phyloP scores from a whole-genome alignment of 2,329 filamentous ascomycete species.

The Nemania serpens region DNA sequence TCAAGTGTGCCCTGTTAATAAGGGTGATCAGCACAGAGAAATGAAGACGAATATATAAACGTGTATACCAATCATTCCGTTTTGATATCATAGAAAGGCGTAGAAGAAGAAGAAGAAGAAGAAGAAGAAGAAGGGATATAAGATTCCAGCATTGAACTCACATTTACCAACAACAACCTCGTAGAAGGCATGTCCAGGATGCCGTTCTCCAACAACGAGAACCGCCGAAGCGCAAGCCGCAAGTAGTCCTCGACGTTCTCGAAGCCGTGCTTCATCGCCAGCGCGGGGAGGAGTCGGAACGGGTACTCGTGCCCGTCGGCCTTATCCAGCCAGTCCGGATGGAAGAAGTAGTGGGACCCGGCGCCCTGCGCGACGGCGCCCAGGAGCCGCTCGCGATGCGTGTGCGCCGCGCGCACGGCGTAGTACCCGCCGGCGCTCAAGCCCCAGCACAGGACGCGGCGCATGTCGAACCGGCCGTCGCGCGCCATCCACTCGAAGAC shows the following conservation, averaged over 20 bases:
- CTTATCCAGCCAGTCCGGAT: constrained; percentile 61
- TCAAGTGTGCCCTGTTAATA: constrained; percentile 61
- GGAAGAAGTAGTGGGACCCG: constrained; percentile 66
- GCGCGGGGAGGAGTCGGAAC: constrained; percentile 58
- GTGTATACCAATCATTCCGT: neutral
- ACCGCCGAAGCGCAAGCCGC: constrained; percentile 60
- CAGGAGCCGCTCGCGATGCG: constrained; percentile 58
- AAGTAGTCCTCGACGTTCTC: constrained; percentile 59
- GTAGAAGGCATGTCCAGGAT: constrained; percentile 61
- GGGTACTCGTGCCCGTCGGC: constrained; percentile 71
- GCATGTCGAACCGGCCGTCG: constrained; percentile 58
- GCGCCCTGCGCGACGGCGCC: constrained; percentile 67
- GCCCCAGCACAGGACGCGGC: constrained; percentile 65
- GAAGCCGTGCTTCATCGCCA: constrained; percentile 68
- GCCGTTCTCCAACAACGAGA: constrained; percentile 64
- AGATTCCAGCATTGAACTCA: constrained; percentile 39
- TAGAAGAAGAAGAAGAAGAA: neutral
- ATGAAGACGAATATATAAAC: neutral
- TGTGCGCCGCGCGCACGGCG: constrained; percentile 69
- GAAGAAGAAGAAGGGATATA: neutral
- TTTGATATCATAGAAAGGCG: no score
- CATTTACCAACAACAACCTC: constrained; percentile 64
- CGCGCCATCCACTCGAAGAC: constrained; percentile 62
- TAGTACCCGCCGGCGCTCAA: constrained; percentile 71
- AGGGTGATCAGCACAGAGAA: neutral